Percentiles rank a stretch among this genome's conserved stretches.
phyloP scores from a whole-genome alignment of 2,329 filamentous ascomycete species.

The Nothophoma quercina region DNA sequence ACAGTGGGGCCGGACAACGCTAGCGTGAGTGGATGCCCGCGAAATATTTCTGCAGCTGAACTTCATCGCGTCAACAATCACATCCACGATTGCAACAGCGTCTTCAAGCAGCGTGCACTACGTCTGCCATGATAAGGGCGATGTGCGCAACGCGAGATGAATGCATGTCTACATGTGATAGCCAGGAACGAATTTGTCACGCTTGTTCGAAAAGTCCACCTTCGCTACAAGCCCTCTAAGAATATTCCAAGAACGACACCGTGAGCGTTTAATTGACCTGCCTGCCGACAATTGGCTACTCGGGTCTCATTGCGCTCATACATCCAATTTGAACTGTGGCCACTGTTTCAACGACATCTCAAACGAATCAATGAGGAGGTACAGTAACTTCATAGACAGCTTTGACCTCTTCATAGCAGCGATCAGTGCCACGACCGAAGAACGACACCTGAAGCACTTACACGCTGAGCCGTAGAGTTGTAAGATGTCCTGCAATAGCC shows the following conservation, averaged over 20 bases:
- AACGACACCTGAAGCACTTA: too few species aligned
- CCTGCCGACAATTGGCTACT: constrained; percentile 43
- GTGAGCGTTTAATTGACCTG: constrained; percentile 51
- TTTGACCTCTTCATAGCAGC: too few species aligned
- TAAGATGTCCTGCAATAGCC: too few species aligned
- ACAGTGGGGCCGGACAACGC: neutral
- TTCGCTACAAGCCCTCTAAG: constrained; percentile 50
- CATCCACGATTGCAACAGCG: neutral
- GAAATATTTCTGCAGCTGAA: constrained; percentile 12
- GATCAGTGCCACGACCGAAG: too few species aligned
- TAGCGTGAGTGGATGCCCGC: constrained; percentile 6
- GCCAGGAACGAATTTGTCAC: constrained; percentile 51
- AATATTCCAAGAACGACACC: constrained; percentile 48
- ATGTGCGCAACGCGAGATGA: neutral
- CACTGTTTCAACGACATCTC: too few species aligned
- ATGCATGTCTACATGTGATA: neutral
- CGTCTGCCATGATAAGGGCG: constrained; percentile 2
- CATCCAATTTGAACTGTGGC: constrained; percentile 26
- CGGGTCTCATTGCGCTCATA: constrained; percentile 50
- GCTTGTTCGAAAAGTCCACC: constrained; percentile 47
- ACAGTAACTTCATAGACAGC: too few species aligned
- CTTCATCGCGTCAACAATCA: constrained; percentile 1
- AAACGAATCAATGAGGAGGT: too few species aligned
- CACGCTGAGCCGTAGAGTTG: too few species aligned
- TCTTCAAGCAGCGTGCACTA: neutral